These are phyloP conservation scores for Coniophora puteana DNA, from an alignment of 1,284 basidiomycete species.

Conservation along the genomic window DNA sequence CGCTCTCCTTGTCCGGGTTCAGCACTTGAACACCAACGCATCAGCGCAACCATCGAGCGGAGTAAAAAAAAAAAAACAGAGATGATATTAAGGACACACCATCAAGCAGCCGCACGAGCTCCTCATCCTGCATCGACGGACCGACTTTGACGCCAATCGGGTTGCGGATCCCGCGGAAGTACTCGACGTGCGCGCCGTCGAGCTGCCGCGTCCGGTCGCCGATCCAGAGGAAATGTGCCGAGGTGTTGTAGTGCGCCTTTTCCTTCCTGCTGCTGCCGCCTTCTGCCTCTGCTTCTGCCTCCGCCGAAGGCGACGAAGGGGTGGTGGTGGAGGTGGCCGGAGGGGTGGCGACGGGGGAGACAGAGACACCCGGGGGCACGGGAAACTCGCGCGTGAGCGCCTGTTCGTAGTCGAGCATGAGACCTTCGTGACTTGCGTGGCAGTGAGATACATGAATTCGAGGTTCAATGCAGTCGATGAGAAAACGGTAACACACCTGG, in stretches of 20 bases:
- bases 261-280: constrained; percentile 9
- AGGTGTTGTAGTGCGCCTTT: constrained; percentile 77
- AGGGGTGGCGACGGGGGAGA: constrained; percentile 16
- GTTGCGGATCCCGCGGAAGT: constrained; percentile 92
- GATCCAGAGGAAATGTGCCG: constrained; percentile 95
- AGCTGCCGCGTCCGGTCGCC: constrained; percentile 96
- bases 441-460: constrained; percentile 7
- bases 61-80: constrained; percentile 3
- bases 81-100: constrained; percentile 45
- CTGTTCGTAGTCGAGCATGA: constrained; percentile 93
- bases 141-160: constrained; percentile 98
- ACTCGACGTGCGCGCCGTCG: constrained; percentile 92
- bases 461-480: constrained; percentile 5
- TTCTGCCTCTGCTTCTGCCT: neutral
- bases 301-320: constrained; percentile 11
- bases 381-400: constrained; percentile 76
- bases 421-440: constrained; percentile 86
- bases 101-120: constrained; percentile 79
- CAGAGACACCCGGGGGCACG: constrained; percentile 34
- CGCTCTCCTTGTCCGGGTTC: constrained; percentile 81
- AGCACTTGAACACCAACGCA: constrained; percentile 52
- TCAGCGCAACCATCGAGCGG: neutral
- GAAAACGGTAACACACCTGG: constrained; percentile 51
- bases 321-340: constrained; percentile 7
- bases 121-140: constrained; percentile 78